Conservation (phyloP, 352 stramenopile genomes). For the Phytophthora nicotianae region DNA sequence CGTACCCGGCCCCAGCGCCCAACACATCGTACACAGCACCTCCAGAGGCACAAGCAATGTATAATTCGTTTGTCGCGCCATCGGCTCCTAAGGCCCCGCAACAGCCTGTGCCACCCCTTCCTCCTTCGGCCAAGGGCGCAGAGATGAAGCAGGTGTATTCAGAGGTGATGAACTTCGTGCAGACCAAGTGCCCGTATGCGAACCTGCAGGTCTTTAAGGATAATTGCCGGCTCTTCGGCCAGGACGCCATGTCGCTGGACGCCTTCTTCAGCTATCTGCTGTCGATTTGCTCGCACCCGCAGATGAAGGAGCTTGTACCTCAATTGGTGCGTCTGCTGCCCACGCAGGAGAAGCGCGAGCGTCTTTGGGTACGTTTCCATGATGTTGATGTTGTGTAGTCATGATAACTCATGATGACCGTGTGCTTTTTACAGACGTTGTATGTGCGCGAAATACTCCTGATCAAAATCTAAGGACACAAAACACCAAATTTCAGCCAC, state of each 20-base stretch:
- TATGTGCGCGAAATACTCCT: slow-evolving; percentile 58
- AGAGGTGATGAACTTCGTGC: slow-evolving; percentile 81
- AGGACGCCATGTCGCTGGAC: slow-evolving; percentile 86
- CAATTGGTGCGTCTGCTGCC: slow-evolving; percentile 82
- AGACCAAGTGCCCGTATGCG: slow-evolving; percentile 77
- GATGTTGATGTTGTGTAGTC: slow-evolving; percentile 8
- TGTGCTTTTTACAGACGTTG: slow-evolving; percentile 37
- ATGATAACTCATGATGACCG: slow-evolving; percentile 22
- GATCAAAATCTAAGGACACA: slow-evolving; percentile 44
- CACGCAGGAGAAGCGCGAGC: slow-evolving; percentile 85
- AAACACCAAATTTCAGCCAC: neutral
- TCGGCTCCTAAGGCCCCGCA: slow-evolving; percentile 35
- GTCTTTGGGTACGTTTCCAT: slow-evolving; percentile 64
- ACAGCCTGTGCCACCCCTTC: slow-evolving; percentile 61
- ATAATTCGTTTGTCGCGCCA: slow-evolving; percentile 49
- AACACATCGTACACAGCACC: slow-evolving; percentile 43
- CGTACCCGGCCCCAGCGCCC: slow-evolving; percentile 55
- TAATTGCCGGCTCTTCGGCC: slow-evolving; percentile 87
- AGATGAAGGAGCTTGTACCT: slow-evolving; percentile 82
- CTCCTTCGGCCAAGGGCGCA: slow-evolving; percentile 50
- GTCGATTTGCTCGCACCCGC: slow-evolving; percentile 74
- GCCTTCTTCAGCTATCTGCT: slow-evolving; percentile 83
- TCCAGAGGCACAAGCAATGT: slow-evolving; percentile 43
- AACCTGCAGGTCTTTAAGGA: slow-evolving; percentile 88
- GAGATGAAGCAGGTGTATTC: slow-evolving; percentile 88